Conservation (phyloP, 805 yeast species). For the Debaryomyces tyrocola region DNA sequence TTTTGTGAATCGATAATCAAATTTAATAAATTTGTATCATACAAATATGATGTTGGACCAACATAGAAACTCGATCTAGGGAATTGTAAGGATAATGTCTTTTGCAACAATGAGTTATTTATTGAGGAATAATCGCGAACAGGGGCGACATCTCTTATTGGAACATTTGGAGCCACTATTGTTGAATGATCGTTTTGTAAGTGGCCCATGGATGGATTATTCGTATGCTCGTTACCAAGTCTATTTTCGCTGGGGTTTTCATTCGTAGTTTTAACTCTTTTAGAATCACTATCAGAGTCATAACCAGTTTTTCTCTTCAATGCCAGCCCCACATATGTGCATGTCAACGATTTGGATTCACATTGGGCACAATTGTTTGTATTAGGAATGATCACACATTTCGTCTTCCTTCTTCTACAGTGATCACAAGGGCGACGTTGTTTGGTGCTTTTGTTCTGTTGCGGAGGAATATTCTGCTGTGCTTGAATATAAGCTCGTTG, state of each 20-base stretch:
- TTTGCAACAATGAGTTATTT: conserved; percentile 63
- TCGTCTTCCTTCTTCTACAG: conserved; percentile 76
- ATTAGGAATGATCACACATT: conserved; percentile 71
- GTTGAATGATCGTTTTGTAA: conserved; percentile 10
- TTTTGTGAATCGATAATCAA: conserved; percentile 46
- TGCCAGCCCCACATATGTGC: conserved; percentile 70
- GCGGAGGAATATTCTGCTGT: neutral
- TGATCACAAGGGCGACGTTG: conserved; percentile 76
- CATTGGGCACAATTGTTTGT: conserved; percentile 71
- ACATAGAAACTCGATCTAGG: conserved; percentile 88
- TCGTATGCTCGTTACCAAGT: conserved; percentile 6
- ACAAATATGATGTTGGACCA: conserved; percentile 80
- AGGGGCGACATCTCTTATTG: conserved; percentile 55
- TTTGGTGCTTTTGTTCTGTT: conserved; percentile 22
- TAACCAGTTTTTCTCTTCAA: conserved; percentile 32
- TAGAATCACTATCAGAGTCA: conserved; percentile 6
- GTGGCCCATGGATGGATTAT: conserved; percentile 4
- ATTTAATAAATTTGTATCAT: conserved; percentile 70
- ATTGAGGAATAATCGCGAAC: conserved; percentile 66
- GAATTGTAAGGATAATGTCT: conserved; percentile 73
- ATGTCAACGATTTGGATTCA: conserved; percentile 68
- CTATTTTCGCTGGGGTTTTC: conserved; percentile 9
- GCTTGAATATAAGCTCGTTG: neutral
- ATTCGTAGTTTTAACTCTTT: conserved; percentile 17
- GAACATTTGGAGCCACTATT: conserved; percentile 40